Conservation (phyloP, 2,329 filamentous ascomycete species). For the Pseudocercospora crystallina region DNA sequence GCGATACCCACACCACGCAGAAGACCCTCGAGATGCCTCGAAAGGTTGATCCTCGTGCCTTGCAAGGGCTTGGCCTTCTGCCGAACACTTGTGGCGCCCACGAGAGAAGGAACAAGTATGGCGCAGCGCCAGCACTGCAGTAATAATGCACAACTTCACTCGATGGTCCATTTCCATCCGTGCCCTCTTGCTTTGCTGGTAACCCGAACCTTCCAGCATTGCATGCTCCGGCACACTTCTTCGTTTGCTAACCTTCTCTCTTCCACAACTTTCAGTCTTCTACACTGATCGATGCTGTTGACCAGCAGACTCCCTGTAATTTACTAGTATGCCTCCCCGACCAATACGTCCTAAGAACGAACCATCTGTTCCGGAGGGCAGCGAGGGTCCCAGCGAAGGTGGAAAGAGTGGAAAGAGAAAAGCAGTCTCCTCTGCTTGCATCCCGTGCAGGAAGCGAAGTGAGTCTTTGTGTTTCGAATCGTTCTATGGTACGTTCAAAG, state of each 20-base stretch:
- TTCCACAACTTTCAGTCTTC: not conserved
- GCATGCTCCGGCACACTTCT: slow-evolving; percentile 15
- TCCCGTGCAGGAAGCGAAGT: slow-evolving; percentile 53
- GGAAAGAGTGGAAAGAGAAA: slow-evolving; percentile 34
- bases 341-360: slow-evolving; percentile 36
- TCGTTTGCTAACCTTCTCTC: slow-evolving; percentile 8
- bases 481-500: not conserved
- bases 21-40: slow-evolving; percentile 12
- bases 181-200: slow-evolving; percentile 6
- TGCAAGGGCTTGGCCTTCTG: slow-evolving; percentile 12
- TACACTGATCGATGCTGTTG: slow-evolving; percentile 2
- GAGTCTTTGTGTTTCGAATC: slow-evolving; percentile 9
- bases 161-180: slow-evolving; percentile 8
- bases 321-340: slow-evolving; percentile 32
- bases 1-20: slow-evolving; percentile 9
- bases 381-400: slow-evolving; percentile 27
- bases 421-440: slow-evolving; percentile 46
- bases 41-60: slow-evolving; percentile 16
- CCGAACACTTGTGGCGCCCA: slow-evolving; percentile 13
- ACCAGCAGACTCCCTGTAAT: slow-evolving; percentile 3
- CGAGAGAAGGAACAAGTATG: slow-evolving; percentile 15
- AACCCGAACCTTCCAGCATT: slow-evolving; percentile 21
- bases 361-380: slow-evolving; percentile 21
- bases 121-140: slow-evolving; percentile 11
- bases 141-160: slow-evolving; percentile 5